Percentiles rank a stretch among this genome's conserved stretches.
Evolutionary conservation across 495 filamentous ascomycete genomes (phyloP).

Genomic region (Articulospora tetracladia): DNA sequence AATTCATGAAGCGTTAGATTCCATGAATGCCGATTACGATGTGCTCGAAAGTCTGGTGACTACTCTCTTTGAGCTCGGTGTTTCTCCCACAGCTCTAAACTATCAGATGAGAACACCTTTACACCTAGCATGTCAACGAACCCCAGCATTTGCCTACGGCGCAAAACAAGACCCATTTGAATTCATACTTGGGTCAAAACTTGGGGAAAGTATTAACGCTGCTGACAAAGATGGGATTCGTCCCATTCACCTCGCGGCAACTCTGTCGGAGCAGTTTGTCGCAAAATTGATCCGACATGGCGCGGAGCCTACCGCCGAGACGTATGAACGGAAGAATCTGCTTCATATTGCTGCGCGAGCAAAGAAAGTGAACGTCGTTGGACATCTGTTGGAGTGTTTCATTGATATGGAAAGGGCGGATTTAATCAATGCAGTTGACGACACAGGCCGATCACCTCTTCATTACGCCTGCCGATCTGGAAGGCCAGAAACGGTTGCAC

Average conservation of each 20-base stretch:
- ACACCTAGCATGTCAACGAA: slow-evolving; percentile 21
- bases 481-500: slow-evolving; percentile 31
- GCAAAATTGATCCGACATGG: slow-evolving; percentile 32
- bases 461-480: slow-evolving; percentile 43
- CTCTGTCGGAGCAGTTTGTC: slow-evolving; percentile 28
- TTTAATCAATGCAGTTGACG: neutral
- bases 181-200: slow-evolving; percentile 15
- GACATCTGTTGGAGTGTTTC: slow-evolving; percentile 23
- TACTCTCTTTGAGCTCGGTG: slow-evolving; percentile 3
- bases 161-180: neutral
- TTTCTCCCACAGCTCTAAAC: slow-evolving; percentile 20
- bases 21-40: neutral
- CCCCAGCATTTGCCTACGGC: neutral
- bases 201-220: slow-evolving; percentile 15
- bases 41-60: neutral
- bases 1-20: slow-evolving; percentile 5
- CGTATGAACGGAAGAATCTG: slow-evolving; percentile 30
- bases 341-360: slow-evolving; percentile 38
- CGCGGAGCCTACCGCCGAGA: slow-evolving; percentile 34
- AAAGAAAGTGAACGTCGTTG: slow-evolving; percentile 34
- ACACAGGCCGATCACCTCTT: slow-evolving; percentile 30
- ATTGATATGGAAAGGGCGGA: too few relatives aligned
- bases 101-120: slow-evolving; percentile 25
- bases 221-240: slow-evolving; percentile 20
- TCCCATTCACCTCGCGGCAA: slow-evolving; percentile 34